These are phyloP conservation scores for Francoa sonchifolia DNA, from an alignment of 441 rosid genomes.

Conservation along the genomic window DNA sequence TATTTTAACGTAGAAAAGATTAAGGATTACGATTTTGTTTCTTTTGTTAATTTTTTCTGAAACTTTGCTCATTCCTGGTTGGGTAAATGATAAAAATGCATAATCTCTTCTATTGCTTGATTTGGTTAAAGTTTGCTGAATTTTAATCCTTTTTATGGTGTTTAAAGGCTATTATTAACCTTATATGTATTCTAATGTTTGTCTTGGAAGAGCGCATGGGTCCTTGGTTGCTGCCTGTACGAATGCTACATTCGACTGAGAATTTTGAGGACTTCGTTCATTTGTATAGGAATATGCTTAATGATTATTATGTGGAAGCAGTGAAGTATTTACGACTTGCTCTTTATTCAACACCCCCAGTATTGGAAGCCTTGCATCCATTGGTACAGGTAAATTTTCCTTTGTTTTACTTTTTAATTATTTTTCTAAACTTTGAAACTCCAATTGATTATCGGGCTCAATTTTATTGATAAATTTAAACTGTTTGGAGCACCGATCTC, in stretches of 20 bases:
- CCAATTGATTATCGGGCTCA: no score
- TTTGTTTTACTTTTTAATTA: no score
- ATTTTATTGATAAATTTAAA: no score
- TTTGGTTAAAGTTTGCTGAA: no score
- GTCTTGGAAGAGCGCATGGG: constrained; percentile 34
- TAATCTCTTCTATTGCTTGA: no score
- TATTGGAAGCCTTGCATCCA: constrained; percentile 54
- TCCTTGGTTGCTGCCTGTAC: constrained; percentile 68
- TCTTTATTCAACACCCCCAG: constrained; percentile 25
- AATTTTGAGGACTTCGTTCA: constrained; percentile 21
- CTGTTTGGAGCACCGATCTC: no score
- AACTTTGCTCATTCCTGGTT: no score
- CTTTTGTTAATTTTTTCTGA: no score
- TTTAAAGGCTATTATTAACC: not conserved
- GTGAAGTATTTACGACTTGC: constrained; percentile 44
- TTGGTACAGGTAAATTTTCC: constrained; percentile 66
- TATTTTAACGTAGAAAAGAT: no score
- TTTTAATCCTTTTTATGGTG: constrained; percentile 2
- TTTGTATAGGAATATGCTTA: constrained; percentile 21
- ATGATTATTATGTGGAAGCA: constrained; percentile 43
- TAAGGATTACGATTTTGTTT: no score
- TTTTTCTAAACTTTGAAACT: no score
- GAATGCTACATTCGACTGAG: constrained; percentile 25
- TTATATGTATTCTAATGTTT: constrained; percentile 8
- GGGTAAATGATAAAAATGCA: no score